Percentiles rank a stretch among this genome's conserved stretches.
These are phyloP conservation scores for Suhomyces coccinellae DNA, from an alignment of 1,139 yeast species.

Conservation along the genomic window DNA sequence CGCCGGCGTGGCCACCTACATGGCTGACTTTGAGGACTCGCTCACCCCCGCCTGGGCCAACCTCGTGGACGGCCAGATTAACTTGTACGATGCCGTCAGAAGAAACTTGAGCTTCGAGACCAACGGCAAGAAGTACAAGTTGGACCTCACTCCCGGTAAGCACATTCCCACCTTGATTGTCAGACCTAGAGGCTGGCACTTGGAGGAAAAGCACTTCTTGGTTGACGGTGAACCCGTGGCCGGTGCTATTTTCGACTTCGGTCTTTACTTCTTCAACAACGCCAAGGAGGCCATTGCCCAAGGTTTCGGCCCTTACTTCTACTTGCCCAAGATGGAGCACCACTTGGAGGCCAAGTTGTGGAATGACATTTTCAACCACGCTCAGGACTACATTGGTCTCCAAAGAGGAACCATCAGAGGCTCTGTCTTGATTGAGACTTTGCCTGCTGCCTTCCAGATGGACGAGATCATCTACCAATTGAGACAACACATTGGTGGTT, in stretches of 20 bases:
- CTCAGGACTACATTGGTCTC: conserved; percentile 26
- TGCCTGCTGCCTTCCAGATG: conserved; percentile 35
- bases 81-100: conserved; percentile 84
- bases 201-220: conserved; percentile 67
- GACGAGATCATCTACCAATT: conserved; percentile 33
- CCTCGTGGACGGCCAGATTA: conserved; percentile 85
- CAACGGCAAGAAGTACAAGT: conserved; percentile 61
- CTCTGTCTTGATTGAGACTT: conserved; percentile 32
- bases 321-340: conserved; percentile 34
- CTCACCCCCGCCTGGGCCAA: conserved; percentile 95
- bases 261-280: conserved; percentile 55
- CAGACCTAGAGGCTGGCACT: conserved; percentile 88
- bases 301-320: conserved; percentile 32
- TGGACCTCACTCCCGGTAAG: conserved; percentile 53
- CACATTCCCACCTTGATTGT: conserved; percentile 75
- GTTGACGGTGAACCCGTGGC: conserved; percentile 77
- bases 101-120: conserved; percentile 58
- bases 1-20: conserved; percentile 85
- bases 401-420: conserved; percentile 32
- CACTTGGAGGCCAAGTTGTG: conserved; percentile 33
- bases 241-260: conserved; percentile 78
- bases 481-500: conserved; percentile 29
- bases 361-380: conserved; percentile 30
- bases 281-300: conserved; percentile 23
- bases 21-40: conserved; percentile 95